Conservation (phyloP, 2,329 filamentous ascomycete species). For the Myriosclerotinia curreyana region DNA sequence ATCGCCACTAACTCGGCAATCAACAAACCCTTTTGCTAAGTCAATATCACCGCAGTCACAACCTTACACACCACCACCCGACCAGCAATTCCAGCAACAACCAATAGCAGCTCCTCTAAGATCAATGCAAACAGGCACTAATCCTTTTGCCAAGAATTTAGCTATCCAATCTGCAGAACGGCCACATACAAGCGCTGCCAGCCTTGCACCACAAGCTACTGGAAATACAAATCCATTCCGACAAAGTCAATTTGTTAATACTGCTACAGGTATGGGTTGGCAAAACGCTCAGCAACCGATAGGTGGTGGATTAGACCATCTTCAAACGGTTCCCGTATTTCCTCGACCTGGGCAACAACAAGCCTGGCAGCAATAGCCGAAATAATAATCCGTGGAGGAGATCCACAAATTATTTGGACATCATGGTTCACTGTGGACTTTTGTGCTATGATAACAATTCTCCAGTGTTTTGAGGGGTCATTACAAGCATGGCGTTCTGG, state of each 20-base stretch:
- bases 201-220: slow-evolving; percentile 70
- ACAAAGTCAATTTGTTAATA: slow-evolving; percentile 85
- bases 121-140: slow-evolving; percentile 64
- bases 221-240: slow-evolving; percentile 94
- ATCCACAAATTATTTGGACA: slow-evolving; percentile 11
- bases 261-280: slow-evolving; percentile 84
- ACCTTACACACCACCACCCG: slow-evolving; percentile 38
- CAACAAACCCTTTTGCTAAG: slow-evolving; percentile 86
- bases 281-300: slow-evolving; percentile 75
- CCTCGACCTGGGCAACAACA: slow-evolving; percentile 69
- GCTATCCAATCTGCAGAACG: slow-evolving; percentile 29
- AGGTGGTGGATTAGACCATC: slow-evolving; percentile 73
- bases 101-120: slow-evolving; percentile 47
- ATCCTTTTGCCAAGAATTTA: slow-evolving; percentile 62
- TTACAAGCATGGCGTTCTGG: slow-evolving; percentile 39
- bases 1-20: slow-evolving; percentile 55
- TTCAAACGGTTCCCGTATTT: slow-evolving; percentile 81
- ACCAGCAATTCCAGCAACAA: slow-evolving; percentile 41
- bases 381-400: not conserved
- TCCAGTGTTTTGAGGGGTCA: slow-evolving; percentile 23
- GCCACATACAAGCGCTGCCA: slow-evolving; percentile 39
- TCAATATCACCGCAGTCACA: slow-evolving; percentile 43
- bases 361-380: slow-evolving; percentile 51
- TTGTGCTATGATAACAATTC: slow-evolving; percentile 16
- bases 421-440: slow-evolving; percentile 8